Percentiles rank a stretch among this genome's conserved stretches.
These are phyloP conservation scores for Phytophthora sojae DNA, from an alignment of 352 stramenopile genomes.

Conservation along the genomic window DNA sequence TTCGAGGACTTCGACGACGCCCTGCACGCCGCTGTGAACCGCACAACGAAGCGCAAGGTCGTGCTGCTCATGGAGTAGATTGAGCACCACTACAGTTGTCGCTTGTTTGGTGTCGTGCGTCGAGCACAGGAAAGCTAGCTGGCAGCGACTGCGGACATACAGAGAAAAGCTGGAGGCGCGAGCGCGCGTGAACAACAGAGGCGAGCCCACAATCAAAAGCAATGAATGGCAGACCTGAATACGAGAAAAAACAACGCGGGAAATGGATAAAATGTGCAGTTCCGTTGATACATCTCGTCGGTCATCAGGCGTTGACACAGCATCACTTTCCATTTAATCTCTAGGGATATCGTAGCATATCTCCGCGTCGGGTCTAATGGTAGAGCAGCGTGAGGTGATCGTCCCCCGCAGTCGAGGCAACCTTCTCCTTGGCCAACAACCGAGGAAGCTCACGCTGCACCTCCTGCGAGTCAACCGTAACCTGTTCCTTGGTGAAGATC, in stretches of 20 bases:
- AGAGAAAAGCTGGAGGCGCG: conserved; percentile 9
- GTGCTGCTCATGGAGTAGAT: conserved; percentile 85
- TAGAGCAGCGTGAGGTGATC: conserved; percentile 58
- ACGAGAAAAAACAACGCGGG: conserved; percentile 29
- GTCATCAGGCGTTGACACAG: not conserved
- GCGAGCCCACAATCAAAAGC: conserved; percentile 30
- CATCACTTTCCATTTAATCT: conserved; percentile 19
- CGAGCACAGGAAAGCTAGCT: conserved; percentile 30
- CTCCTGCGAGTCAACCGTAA: conserved; percentile 48
- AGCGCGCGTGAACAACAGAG: conserved; percentile 13
- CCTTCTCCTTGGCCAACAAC: conserved; percentile 44
- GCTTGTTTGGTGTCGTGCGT: conserved; percentile 28
- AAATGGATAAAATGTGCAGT: conserved; percentile 40
- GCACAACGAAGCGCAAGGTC: conserved; percentile 87
- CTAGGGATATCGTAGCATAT: conserved; percentile 1
- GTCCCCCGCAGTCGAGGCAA: conserved; percentile 11
- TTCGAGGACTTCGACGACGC: conserved; percentile 86
- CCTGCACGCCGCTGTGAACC: conserved; percentile 72
- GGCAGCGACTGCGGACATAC: conserved; percentile 22
- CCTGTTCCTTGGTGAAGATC: conserved; percentile 36
- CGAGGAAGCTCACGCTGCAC: conserved; percentile 40
- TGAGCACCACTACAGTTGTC: conserved; percentile 8
- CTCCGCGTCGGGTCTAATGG: conserved; percentile 37
- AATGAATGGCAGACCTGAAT: conserved; percentile 43
- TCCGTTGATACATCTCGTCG: conserved; percentile 19